phyloP scores from a whole-genome alignment of 345 rosid species.

The Physaria fendleri region DNA sequence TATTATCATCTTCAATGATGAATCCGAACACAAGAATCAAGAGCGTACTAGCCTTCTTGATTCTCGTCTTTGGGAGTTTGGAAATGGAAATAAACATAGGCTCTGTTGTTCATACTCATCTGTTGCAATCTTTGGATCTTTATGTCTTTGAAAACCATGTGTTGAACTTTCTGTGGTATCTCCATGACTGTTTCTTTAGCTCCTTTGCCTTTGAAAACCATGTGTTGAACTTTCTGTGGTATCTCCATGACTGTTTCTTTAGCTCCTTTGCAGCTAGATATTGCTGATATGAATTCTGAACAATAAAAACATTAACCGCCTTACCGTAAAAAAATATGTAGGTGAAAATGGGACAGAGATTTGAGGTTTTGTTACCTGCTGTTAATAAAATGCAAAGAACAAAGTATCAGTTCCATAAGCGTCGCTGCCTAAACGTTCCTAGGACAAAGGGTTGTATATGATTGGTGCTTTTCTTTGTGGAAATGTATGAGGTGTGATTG shows the following conservation, averaged over 20 bases:
- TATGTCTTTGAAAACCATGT: slow-evolving; percentile 98
- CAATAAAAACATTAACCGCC: no score
- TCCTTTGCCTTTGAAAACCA: slow-evolving; percentile 99
- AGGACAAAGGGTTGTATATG: slow-evolving; percentile 64
- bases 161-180: slow-evolving; percentile 94
- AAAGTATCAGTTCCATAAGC: slow-evolving; percentile 66
- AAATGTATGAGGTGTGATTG: slow-evolving; percentile 64
- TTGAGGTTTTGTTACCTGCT: slow-evolving; percentile 55
- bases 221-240: slow-evolving; percentile 89
- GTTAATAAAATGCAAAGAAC: slow-evolving; percentile 92
- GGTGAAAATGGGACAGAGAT: neutral
- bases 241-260: slow-evolving; percentile 98
- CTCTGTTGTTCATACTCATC: slow-evolving; percentile 97
- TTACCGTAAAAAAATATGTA: no score
- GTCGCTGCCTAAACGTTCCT: slow-evolving; percentile 71
- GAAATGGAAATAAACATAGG: slow-evolving; percentile 92
- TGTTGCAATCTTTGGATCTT: slow-evolving; percentile 89
- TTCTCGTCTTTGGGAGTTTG: slow-evolving; percentile 73
- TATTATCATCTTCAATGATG: slow-evolving; percentile 29
- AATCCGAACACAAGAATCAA: neutral
- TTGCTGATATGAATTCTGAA: slow-evolving; percentile 90
- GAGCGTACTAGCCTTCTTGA: slow-evolving; percentile 62
- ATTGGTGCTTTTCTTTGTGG: slow-evolving; percentile 95
- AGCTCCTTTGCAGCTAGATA: slow-evolving; percentile 92
- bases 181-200: slow-evolving; percentile 96